These are phyloP conservation scores for Cymbopogon citratus DNA, from an alignment of 176 grass and related monocot species.

Conservation along the genomic window DNA sequence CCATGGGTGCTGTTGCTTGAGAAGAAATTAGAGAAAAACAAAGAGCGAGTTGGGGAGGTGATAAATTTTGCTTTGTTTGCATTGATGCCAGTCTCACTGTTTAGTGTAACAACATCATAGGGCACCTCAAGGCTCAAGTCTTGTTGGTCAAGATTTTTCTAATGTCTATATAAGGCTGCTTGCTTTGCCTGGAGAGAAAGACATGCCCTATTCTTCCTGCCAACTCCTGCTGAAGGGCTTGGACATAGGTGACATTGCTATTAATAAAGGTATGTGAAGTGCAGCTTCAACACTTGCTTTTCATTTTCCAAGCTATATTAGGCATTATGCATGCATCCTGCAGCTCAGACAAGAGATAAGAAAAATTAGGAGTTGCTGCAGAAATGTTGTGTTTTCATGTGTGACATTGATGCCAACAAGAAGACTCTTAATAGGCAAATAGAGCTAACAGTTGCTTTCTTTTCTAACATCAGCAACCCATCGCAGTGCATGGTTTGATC, in stretches of 20 bases:
- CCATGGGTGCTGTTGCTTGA: not conserved
- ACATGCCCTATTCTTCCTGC: not conserved
- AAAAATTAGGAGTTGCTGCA: not conserved
- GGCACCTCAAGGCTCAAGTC: constrained; percentile 7
- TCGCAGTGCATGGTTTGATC: not conserved
- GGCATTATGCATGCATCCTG: not conserved
- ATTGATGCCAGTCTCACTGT: not conserved
- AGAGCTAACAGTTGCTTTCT: not conserved
- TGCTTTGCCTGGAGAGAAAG: not conserved
- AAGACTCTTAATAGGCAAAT: not conserved
- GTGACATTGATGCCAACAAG: not conserved
- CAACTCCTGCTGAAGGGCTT: not conserved
- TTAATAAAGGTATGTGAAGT: not conserved
- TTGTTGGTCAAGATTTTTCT: not conserved
- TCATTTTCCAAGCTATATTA: not conserved
- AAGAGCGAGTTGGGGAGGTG: not conserved
- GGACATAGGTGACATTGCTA: not conserved
- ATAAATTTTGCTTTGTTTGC: not conserved
- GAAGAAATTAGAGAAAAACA: not conserved
- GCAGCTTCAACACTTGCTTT: not conserved
- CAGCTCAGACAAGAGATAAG: not conserved
- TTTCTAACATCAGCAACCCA: not conserved
- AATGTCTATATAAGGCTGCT: not conserved
- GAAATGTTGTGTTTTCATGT: not conserved
- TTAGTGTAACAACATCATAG: not conserved